These are phyloP conservation scores for Phytophthora agathidicida DNA, from an alignment of 352 stramenopile species.

Conservation along the genomic window DNA sequence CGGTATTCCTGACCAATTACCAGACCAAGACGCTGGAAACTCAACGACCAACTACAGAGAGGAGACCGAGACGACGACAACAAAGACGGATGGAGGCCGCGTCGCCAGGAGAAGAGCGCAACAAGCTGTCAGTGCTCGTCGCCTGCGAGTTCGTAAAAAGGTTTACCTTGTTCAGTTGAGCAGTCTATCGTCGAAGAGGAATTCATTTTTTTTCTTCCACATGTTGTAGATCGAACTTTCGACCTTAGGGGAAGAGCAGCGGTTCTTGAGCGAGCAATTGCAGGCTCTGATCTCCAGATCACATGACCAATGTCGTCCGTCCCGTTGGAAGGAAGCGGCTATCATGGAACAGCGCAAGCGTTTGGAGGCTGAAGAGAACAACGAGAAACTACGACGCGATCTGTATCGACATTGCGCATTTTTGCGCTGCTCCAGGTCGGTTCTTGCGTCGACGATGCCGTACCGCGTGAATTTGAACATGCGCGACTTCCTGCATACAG, in stretches of 20 bases:
- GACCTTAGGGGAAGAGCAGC: neutral
- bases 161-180: conserved; percentile 1
- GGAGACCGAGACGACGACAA: too few species aligned
- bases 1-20: too few species aligned
- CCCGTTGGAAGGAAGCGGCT: conserved; percentile 44
- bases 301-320: neutral
- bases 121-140: conserved; percentile 39
- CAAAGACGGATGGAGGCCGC: too few species aligned
- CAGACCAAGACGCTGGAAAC: too few species aligned
- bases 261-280: neutral
- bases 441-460: neutral
- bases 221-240: neutral
- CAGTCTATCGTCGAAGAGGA: too few species aligned
- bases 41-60: too few species aligned
- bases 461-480: conserved; percentile 9
- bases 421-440: neutral
- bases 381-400: conserved; percentile 42
- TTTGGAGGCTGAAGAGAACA: conserved; percentile 42
- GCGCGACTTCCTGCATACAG: conserved; percentile 3
- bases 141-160: conserved; percentile 45
- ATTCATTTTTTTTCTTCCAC: too few species aligned
- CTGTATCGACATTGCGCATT: conserved; percentile 30
- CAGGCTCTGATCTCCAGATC: neutral
- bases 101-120: conserved; percentile 40
- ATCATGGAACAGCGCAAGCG: conserved; percentile 49